Percentiles rank a stretch among this genome's conserved stretches.
These are phyloP conservation scores for Cytospora piceicola DNA, from an alignment of 2,329 filamentous ascomycete genomes.

Conservation along the genomic window DNA sequence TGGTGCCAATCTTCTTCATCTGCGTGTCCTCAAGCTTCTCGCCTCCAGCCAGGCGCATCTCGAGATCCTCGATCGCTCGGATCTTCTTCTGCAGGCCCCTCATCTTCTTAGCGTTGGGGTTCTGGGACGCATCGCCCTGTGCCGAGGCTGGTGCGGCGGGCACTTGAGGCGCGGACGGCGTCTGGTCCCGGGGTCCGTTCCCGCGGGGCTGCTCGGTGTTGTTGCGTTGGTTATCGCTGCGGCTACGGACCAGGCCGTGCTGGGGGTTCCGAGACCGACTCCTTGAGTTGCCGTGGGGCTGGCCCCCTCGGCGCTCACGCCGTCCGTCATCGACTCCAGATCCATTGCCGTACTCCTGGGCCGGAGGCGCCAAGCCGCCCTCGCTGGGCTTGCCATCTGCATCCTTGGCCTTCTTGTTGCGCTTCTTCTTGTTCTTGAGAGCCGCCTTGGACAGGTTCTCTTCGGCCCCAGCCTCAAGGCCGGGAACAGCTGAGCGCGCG, in stretches of 20 bases:
- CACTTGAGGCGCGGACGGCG: conserved; percentile 34
- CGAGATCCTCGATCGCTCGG: conserved; percentile 93
- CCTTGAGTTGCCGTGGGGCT: conserved; percentile 46
- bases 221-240: conserved; percentile 53
- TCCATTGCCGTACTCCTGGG: conserved; percentile 46
- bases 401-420: conserved; percentile 87
- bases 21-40: conserved; percentile 99
- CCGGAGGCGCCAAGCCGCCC: conserved; percentile 53
- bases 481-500: conserved; percentile 51
- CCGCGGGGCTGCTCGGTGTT: conserved; percentile 29
- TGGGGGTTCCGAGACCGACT: conserved; percentile 58
- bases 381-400: conserved; percentile 62
- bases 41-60: conserved; percentile 91
- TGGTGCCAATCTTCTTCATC: conserved; percentile 96
- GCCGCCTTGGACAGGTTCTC: conserved; percentile 81
- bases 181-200: conserved; percentile 38
- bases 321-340: conserved; percentile 61
- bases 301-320: conserved; percentile 64
- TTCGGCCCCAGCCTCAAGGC: conserved; percentile 67
- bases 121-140: conserved; percentile 48
- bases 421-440: conserved; percentile 98
- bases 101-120: conserved; percentile 90
- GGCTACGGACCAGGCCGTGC: conserved; percentile 53
- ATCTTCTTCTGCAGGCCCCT: conserved; percentile 95
- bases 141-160: conserved; percentile 32